Evolutionary conservation across 768 basidiomycete species (phyloP).

Genomic region (Tylopilus sp.): DNA sequence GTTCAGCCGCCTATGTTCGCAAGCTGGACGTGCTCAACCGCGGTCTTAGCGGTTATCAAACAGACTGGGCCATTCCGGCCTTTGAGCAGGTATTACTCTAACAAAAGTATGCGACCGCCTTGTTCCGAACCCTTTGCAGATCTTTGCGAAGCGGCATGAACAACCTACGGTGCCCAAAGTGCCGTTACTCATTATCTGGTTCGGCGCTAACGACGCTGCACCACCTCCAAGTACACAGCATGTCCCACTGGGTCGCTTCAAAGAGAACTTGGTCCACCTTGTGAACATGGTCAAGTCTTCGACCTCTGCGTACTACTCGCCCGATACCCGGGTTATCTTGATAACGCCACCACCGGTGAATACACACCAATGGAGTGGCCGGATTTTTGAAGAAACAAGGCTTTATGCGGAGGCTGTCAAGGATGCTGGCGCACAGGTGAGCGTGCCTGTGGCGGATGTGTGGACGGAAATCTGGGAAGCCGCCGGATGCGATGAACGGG

Average conservation of each 20-base stretch:
- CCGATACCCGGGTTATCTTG: conserved; percentile 70
- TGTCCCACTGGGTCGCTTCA: conserved; percentile 67
- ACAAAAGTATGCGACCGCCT: background rate
- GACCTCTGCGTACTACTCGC: conserved; percentile 62
- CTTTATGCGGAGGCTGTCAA: conserved; percentile 69
- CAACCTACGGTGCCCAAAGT: conserved; percentile 52
- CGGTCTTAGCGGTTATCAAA: conserved; percentile 82
- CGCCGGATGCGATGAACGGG: conserved; percentile 57
- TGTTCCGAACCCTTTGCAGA: conserved; percentile 33
- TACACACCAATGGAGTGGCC: conserved; percentile 51
- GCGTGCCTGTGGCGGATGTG: conserved; percentile 65
- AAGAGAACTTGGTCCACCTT: conserved; percentile 59
- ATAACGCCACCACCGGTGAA: conserved; percentile 86
- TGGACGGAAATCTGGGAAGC: conserved; percentile 75
- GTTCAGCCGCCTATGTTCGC: conserved; percentile 68
- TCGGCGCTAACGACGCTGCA: conserved; percentile 86
- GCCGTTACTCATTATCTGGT: conserved; percentile 81
- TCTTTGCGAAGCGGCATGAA: conserved; percentile 52
- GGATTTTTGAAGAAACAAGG: conserved; percentile 58
- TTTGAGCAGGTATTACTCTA: conserved; percentile 57
- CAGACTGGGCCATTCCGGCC: conserved; percentile 79
- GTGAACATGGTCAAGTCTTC: conserved; percentile 61
- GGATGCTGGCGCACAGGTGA: conserved; percentile 51
- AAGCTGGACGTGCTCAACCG: conserved; percentile 86
- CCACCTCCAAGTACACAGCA: conserved; percentile 65